phyloP scores from a whole-genome alignment of 2,329 filamentous ascomycete genomes.

The Trichoderma sp. region DNA sequence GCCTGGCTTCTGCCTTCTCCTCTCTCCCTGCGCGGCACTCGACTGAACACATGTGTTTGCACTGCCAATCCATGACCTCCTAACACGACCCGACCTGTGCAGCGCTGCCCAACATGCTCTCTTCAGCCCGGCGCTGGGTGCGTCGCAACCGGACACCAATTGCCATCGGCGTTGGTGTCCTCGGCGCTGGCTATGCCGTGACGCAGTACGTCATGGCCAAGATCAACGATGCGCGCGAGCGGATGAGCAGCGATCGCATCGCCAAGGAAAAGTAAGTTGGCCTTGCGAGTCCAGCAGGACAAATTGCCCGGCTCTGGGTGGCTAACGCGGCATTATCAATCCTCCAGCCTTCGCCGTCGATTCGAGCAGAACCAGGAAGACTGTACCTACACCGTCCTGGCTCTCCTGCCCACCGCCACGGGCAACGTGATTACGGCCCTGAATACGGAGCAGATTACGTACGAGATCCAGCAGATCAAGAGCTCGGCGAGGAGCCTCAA shows the following conservation, averaged over 20 bases:
- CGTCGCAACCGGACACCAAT: constrained; percentile 88
- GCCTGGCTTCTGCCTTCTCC: not conserved
- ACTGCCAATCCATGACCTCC: constrained; percentile 20
- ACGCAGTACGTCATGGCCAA: constrained; percentile 91
- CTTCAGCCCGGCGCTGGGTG: constrained; percentile 84
- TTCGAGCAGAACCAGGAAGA: constrained; percentile 99
- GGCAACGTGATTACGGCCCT: constrained; percentile 85
- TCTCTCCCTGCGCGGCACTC: not conserved
- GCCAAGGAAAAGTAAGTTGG: constrained; percentile 86
- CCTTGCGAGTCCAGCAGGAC: not conserved
- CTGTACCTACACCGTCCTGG: constrained; percentile 97
- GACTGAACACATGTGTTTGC: not conserved
- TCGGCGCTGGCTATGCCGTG: constrained; percentile 88
- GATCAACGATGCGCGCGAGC: constrained; percentile 89
- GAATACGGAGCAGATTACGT: constrained; percentile 88
- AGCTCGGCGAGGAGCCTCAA: constrained; percentile 61
- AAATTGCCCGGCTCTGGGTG: not conserved
- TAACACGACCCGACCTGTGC: constrained; percentile 17
- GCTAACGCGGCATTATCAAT: not conserved
- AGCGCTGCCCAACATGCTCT: constrained; percentile 52
- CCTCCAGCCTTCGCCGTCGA: constrained; percentile 76
- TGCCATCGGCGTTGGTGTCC: constrained; percentile 81
- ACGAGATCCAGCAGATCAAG: constrained; percentile 93
- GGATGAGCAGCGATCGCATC: constrained; percentile 94
- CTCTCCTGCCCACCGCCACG: constrained; percentile 86